These are phyloP conservation scores for Akanthomyces dipterigenus DNA, from an alignment of 2,329 filamentous ascomycete species.

Conservation along the genomic window DNA sequence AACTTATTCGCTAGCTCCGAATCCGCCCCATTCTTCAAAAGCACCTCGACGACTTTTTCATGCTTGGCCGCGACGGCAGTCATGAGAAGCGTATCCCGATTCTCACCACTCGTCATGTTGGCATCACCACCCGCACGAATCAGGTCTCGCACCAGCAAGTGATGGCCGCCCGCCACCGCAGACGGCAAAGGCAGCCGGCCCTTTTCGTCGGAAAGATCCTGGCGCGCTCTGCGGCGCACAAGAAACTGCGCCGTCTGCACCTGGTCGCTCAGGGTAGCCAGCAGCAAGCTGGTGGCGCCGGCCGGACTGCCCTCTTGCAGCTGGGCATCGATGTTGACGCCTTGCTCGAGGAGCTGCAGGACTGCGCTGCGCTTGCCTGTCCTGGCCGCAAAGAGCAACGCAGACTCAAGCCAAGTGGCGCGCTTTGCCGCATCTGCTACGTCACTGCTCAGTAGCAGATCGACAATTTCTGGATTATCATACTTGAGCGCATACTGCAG, in stretches of 20 bases:
- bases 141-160: conserved; percentile 2
- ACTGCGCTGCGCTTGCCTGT: neutral
- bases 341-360: conserved; percentile 3
- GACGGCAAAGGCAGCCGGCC: neutral
- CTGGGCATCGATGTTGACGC: neutral
- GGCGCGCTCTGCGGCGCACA: neutral
- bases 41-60: conserved; percentile 6
- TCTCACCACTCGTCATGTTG: neutral
- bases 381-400: neutral
- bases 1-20: neutral
- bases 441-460: neutral
- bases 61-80: neutral
- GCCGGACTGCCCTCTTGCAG: neutral
- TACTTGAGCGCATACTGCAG: neutral
- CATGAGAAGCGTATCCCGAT: neutral
- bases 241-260: conserved; percentile 9
- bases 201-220: neutral
- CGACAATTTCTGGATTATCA: neutral
- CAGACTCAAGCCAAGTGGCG: neutral
- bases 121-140: conserved; percentile 1
- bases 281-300: neutral
- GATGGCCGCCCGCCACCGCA: neutral
- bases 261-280: neutral
- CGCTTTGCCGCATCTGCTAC: neutral
- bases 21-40: conserved; percentile 3